These are phyloP conservation scores for Diaporthe caulivora DNA, from an alignment of 2,329 filamentous ascomycete genomes.

Conservation along the genomic window DNA sequence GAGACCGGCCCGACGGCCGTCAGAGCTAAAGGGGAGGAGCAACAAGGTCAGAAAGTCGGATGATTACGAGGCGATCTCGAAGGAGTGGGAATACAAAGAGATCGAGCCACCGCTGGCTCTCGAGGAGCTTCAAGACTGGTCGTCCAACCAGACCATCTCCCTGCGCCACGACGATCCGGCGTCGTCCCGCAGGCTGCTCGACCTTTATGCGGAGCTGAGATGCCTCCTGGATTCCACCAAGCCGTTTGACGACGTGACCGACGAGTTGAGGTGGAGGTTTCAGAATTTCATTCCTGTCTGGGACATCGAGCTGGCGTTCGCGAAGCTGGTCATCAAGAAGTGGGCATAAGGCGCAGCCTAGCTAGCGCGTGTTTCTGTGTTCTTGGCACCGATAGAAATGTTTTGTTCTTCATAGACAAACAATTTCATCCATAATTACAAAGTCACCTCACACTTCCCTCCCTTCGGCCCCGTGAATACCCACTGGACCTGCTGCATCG, in stretches of 20 bases:
- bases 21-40: neutral
- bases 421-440: conserved; percentile 14
- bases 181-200: conserved; percentile 13
- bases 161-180: conserved; percentile 4
- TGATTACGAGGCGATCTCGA: neutral
- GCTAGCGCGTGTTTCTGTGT: neutral
- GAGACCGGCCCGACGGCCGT: neutral
- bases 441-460: conserved; percentile 38
- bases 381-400: neutral
- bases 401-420: neutral
- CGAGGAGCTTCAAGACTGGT: conserved; percentile 7
- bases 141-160: neutral
- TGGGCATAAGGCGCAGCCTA: neutral
- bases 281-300: conserved; percentile 14
- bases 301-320: conserved; percentile 20
- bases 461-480: conserved; percentile 41
- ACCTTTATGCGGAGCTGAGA: conserved; percentile 16
- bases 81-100: conserved; percentile 12
- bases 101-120: conserved; percentile 19
- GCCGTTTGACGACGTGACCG: conserved; percentile 11
- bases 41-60: neutral
- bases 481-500: conserved; percentile 38
- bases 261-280: conserved; percentile 20
- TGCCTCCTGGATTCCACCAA: conserved; percentile 20
- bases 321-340: conserved; percentile 17